Evolutionary conservation across 2,329 filamentous ascomycete genomes (phyloP).

Genomic region (Curvularia eragrostidis): DNA sequence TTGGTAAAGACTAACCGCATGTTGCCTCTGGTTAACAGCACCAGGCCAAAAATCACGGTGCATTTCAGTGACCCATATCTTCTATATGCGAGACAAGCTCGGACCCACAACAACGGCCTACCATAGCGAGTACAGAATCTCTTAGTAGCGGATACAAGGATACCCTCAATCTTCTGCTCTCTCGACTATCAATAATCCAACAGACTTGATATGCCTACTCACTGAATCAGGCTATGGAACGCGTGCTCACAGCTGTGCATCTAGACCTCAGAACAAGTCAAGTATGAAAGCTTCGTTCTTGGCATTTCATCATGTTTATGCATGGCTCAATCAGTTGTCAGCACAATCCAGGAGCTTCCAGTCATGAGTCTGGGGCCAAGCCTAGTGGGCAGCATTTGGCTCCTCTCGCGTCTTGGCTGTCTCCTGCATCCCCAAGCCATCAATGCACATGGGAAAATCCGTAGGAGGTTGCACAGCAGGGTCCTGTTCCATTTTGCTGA

Average conservation of each 20-base stretch:
- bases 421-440: background rate
- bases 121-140: background rate
- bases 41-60: background rate
- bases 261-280: background rate
- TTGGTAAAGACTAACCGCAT: background rate
- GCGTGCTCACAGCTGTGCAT: background rate
- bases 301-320: slow-evolving; percentile 1
- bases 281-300: background rate
- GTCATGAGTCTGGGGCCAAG: background rate
- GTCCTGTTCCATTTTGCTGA: background rate
- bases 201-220: background rate
- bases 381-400: background rate
- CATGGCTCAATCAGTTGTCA: background rate
- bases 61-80: background rate
- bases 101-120: background rate
- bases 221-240: background rate
- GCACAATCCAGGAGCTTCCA: background rate
- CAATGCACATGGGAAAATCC: background rate
- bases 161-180: background rate
- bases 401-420: background rate
- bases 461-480: background rate
- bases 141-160: too few relatives aligned
- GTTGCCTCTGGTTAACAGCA: background rate
- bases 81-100: background rate
- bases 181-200: background rate